Evolutionary conservation across 192 early-diverging fungal genomes (phyloP).

Genomic region (Backusella parvicylindrica): DNA sequence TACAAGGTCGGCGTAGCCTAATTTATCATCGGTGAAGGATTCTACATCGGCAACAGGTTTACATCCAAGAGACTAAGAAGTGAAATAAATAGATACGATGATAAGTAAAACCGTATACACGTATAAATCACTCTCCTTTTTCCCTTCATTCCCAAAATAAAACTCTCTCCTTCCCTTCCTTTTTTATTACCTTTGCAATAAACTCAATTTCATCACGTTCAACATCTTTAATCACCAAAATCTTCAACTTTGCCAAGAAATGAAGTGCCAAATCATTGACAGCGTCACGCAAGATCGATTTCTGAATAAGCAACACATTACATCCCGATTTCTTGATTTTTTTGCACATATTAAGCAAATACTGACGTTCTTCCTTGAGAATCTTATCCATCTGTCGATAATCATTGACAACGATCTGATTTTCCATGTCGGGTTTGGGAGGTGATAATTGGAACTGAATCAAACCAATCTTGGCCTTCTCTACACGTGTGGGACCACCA

Average conservation of each 20-base stretch:
- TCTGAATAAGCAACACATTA: conserved; percentile 97
- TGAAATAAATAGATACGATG: not conserved
- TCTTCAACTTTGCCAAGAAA: conserved; percentile 97
- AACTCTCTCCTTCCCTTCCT: not conserved
- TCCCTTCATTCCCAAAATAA: not conserved
- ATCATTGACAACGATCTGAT: conserved; percentile 98
- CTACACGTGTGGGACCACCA: conserved; percentile 90
- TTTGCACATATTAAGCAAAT: conserved; percentile 96
- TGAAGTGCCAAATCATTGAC: conserved; percentile 98
- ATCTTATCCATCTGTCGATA: conserved; percentile 99
- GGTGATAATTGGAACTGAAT: conserved; percentile 99
- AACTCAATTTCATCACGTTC: conserved; percentile 99
- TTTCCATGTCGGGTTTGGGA: conserved; percentile 99
- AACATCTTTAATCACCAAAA: conserved; percentile 96
- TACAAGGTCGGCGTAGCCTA: conserved; percentile 92
- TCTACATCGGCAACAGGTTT: conserved; percentile 99
- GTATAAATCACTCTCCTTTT: not conserved
- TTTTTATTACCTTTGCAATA: conserved; percentile 87
- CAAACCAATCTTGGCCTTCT: conserved; percentile 98
- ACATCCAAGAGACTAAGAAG: conserved; percentile 84
- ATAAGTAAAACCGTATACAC: not conserved
- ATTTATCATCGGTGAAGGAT: conserved; percentile 97
- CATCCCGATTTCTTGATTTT: conserved; percentile 99
- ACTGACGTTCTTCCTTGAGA: conserved; percentile 97
- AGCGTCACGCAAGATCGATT: conserved; percentile 97